phyloP scores from a whole-genome alignment of 225 moss, liverwort and hornwort species.

The Physcomitrium patens region DNA sequence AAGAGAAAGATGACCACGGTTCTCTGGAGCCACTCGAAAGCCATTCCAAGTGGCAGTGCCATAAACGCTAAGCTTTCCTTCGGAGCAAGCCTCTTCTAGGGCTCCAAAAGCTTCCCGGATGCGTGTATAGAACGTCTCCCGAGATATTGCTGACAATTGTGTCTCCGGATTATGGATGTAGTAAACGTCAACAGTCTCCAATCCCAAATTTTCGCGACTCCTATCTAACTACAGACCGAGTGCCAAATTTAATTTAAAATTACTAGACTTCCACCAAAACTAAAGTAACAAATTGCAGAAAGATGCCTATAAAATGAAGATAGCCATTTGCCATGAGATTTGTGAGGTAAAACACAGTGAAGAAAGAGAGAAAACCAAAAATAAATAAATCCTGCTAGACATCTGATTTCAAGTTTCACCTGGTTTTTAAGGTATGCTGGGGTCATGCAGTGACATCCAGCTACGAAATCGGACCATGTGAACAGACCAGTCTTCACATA shows the following conservation, averaged over 20 bases:
- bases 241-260: constrained; percentile 33
- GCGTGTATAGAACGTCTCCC: constrained; percentile 52
- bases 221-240: constrained; percentile 49
- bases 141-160: constrained; percentile 55
- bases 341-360: no score
- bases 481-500: constrained; percentile 66
- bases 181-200: constrained; percentile 76
- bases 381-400: not conserved
- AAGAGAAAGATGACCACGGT: constrained; percentile 58
- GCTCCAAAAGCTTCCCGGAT: constrained; percentile 62
- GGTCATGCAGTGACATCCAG: constrained; percentile 69
- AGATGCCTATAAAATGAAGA: not conserved
- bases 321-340: not conserved
- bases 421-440: constrained; percentile 66
- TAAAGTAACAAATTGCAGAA: not conserved
- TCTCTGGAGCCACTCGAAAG: constrained; percentile 53
- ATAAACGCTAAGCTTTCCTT: constrained; percentile 63
- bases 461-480: constrained; percentile 61
- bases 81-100: constrained; percentile 66
- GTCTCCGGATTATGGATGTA: constrained; percentile 81
- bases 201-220: constrained; percentile 64
- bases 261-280: constrained; percentile 43
- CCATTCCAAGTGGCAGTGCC: constrained; percentile 81
- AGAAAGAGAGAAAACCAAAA: no score
- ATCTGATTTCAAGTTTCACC: constrained; percentile 29